Evolutionary conservation across 192 early-diverging fungal genomes (phyloP).

Genomic region (Coemansia sp.): DNA sequence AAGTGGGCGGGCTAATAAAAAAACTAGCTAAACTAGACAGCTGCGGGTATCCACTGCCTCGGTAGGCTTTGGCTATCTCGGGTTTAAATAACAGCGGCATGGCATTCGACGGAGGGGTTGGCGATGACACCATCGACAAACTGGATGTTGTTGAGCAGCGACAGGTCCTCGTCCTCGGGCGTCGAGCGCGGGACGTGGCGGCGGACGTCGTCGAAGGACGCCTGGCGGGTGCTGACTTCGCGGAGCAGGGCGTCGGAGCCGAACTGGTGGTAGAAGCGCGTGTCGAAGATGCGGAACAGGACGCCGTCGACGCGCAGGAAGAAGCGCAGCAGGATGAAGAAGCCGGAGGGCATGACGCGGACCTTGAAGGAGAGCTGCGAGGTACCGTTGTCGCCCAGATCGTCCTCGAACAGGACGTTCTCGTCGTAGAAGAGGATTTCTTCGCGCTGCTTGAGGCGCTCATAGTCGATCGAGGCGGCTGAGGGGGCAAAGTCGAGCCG

Average conservation of each 20-base stretch:
- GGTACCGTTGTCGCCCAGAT: slow-evolving; percentile 92
- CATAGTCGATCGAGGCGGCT: slow-evolving; percentile 68
- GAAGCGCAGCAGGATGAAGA: slow-evolving; percentile 82
- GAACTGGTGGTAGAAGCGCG: slow-evolving; percentile 87
- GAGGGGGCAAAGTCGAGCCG: slow-evolving; percentile 27
- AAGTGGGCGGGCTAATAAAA: too few species aligned
- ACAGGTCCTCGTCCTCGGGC: slow-evolving; percentile 49
- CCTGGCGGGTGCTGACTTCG: slow-evolving; percentile 72
- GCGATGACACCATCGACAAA: slow-evolving; percentile 48
- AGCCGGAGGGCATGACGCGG: slow-evolving; percentile 92
- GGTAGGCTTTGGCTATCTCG: too few species aligned
- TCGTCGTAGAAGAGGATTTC: slow-evolving; percentile 95
- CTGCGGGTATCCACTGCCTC: too few species aligned
- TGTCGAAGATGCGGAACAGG: slow-evolving; percentile 86
- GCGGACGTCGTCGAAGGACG: slow-evolving; percentile 57
- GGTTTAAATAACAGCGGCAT: slow-evolving; percentile 32
- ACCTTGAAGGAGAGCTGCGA: slow-evolving; percentile 75
- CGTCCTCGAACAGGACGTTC: slow-evolving; percentile 92
- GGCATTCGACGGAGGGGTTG: slow-evolving; percentile 23
- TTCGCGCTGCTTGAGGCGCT: slow-evolving; percentile 70
- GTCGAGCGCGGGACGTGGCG: slow-evolving; percentile 31
- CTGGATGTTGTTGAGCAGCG: slow-evolving; percentile 47
- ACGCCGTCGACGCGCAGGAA: slow-evolving; percentile 95
- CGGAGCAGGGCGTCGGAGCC: slow-evolving; percentile 60
- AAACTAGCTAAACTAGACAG: too few species aligned